Evolutionary conservation across 2,329 filamentous ascomycete genomes (phyloP).

Genomic region (Neofusicoccum umdonicola): DNA sequence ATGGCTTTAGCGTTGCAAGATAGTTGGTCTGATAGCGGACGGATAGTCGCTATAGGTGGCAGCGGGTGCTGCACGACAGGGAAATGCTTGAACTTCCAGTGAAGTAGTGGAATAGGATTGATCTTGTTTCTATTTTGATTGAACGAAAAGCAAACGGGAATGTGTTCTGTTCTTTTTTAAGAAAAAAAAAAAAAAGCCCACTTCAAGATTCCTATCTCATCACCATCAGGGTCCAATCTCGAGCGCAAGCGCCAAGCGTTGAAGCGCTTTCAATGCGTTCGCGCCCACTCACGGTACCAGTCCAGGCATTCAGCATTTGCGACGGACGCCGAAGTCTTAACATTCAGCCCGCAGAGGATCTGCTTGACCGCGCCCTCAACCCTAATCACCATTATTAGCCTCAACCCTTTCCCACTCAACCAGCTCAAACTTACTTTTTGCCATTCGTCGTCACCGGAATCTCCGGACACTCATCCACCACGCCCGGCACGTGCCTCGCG

Average conservation of each 20-base stretch:
- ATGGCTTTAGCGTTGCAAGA: too few species aligned
- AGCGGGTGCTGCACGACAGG: too few species aligned
- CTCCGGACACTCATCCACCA: constrained; percentile 78
- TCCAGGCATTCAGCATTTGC: constrained; percentile 84
- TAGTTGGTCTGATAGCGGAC: too few species aligned
- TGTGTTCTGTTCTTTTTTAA: too few species aligned
- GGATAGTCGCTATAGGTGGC: too few species aligned
- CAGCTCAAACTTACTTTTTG: constrained; percentile 71
- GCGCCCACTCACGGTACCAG: constrained; percentile 77
- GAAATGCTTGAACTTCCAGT: too few species aligned
- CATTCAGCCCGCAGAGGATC: constrained; percentile 80
- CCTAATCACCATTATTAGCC: constrained; percentile 39
- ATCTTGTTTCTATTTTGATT: too few species aligned
- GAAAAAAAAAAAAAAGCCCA: too few species aligned
- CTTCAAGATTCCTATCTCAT: too few species aligned
- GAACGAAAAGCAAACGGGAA: too few species aligned
- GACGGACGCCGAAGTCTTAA: constrained; percentile 91
- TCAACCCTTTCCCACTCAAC: neutral
- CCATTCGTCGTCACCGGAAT: constrained; percentile 92
- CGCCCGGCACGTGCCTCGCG: constrained; percentile 80
- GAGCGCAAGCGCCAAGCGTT: neutral
- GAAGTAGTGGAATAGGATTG: too few species aligned
- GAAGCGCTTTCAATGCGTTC: constrained; percentile 20
- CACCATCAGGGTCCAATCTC: neutral
- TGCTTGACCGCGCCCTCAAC: constrained; percentile 96